Evolutionary conservation across 2,329 filamentous ascomycete genomes (phyloP), one percentile per base, ranked within the genome.

Genomic region (Pyricularia pennisetigena): DNA sequence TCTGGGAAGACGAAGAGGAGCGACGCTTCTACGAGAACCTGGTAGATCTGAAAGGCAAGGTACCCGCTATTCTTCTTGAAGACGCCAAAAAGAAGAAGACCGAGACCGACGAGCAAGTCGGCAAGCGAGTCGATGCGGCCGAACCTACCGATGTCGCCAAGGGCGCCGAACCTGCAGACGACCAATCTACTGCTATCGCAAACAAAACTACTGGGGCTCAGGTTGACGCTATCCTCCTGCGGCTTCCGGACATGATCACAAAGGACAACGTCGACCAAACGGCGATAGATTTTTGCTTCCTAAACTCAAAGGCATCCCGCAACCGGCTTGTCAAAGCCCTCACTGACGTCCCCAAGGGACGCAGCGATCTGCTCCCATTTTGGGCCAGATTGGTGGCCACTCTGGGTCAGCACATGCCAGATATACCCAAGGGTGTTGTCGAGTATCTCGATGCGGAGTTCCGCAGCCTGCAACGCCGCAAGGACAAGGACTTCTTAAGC

Each of bases 1-100:
- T 99, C 71, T 99, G 95, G 95, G 94, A 97, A 80, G 95, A 99
- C 73, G 95, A 99, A 75, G 95, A 99, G 68, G 94, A 99, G 79
- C 89, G 95, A 69, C 91, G 95, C 70, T 99, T 99, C 77, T 99
- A 99, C 79, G 95, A 99, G 81, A 98, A 97, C 71, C 79, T 99
- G 12, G 91, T 97, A 14, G 95, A 99, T 75, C 82, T 99, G 20
- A 97, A 96, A 76, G 95, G 96, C 73, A 96, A 97, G 73, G 95
- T 99, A 2, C 96, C 95, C 0, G 90, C 90, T 1, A 96, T 99
- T 73, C 82, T 99, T 9, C 86, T 99, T 0, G 95, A 99, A 75
- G 95, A 98, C 73, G 88, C 88, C 67, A 97, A 96, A 79, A 98
- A 97, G 82, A 97, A 97, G 80, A 97, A 96, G 76, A 66, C 82